Conservation (phyloP, 305 asterid genomes). For the Solanum hybrid region DNA sequence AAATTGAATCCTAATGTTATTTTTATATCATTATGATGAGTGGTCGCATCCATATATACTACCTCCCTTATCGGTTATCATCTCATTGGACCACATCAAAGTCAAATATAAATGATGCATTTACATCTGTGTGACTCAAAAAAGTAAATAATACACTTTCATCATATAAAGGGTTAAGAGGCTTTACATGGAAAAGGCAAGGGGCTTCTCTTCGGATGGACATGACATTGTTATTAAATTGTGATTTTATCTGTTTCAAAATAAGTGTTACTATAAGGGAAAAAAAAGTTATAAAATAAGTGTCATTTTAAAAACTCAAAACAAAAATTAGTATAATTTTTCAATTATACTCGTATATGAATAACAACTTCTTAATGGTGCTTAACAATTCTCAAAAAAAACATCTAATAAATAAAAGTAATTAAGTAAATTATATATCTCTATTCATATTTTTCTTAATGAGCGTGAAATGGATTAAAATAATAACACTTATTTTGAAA, state of each 20-base stretch:
- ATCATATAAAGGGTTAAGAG: neutral
- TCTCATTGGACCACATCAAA: neutral
- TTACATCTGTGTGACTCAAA: neutral
- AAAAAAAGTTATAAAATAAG: neutral
- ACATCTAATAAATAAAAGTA: neutral
- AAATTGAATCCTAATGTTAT: neutral
- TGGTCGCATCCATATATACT: neutral
- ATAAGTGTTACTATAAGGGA: rapidly evolving
- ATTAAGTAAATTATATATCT: neutral
- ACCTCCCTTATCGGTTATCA: neutral
- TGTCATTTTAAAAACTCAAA: neutral
- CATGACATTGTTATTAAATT: neutral
- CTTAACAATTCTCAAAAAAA: neutral
- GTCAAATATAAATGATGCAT: neutral
- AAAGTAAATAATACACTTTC: neutral
- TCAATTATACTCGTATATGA: neutral
- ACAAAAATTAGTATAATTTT: neutral
- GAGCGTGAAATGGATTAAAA: neutral
- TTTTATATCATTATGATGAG: neutral
- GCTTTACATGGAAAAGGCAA: neutral
- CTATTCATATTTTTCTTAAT: neutral
- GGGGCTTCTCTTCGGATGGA: neutral
- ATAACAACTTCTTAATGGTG: neutral
- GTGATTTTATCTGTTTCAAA: neutral
- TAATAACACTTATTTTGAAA: neutral